Evolutionary conservation across 2,329 filamentous ascomycete species (phyloP).

Genomic region (Aureobasidium sp.): DNA sequence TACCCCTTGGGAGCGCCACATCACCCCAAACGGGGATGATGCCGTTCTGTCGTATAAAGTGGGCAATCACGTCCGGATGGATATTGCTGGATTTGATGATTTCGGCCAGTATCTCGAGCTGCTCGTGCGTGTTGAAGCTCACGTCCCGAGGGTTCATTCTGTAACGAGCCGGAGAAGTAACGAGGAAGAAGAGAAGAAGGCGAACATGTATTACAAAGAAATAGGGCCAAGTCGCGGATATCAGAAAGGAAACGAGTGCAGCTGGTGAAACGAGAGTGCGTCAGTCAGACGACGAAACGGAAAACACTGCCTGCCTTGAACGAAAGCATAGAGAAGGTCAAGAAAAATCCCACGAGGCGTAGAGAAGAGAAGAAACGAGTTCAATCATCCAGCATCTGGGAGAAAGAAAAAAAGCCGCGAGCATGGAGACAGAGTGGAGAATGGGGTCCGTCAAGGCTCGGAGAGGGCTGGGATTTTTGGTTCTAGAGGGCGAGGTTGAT

Average conservation of each 20-base stretch:
- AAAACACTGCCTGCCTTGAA: constrained; percentile 9
- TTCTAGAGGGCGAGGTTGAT: constrained; percentile 11
- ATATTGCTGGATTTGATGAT: constrained; percentile 41
- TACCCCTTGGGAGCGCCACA: constrained; percentile 42
- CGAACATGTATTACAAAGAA: constrained; percentile 12
- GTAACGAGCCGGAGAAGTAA: constrained; percentile 7
- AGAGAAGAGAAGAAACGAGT: background rate
- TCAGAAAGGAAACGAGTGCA: constrained; percentile 11
- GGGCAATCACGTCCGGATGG: constrained; percentile 34
- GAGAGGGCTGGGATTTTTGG: constrained; percentile 1
- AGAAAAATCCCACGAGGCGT: background rate
- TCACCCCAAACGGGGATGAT: constrained; percentile 41
- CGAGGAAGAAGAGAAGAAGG: constrained; percentile 10
- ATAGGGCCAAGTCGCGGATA: constrained; percentile 3
- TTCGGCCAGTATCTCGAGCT: constrained; percentile 41
- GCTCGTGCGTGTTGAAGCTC: constrained; percentile 10
- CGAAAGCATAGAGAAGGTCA: constrained; percentile 6
- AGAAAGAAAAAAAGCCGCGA: constrained; percentile 6
- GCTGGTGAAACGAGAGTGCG: constrained; percentile 11
- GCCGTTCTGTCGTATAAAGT: constrained; percentile 35
- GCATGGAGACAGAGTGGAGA: constrained; percentile 9
- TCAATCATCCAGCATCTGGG: background rate
- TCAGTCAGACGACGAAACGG: constrained; percentile 9
- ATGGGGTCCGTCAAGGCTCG: constrained; percentile 4
- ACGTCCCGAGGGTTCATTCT: constrained; percentile 10